Evolutionary conservation across 208 protist genomes (phyloP).

Genomic region (Trichomonas vaginalis): DNA sequence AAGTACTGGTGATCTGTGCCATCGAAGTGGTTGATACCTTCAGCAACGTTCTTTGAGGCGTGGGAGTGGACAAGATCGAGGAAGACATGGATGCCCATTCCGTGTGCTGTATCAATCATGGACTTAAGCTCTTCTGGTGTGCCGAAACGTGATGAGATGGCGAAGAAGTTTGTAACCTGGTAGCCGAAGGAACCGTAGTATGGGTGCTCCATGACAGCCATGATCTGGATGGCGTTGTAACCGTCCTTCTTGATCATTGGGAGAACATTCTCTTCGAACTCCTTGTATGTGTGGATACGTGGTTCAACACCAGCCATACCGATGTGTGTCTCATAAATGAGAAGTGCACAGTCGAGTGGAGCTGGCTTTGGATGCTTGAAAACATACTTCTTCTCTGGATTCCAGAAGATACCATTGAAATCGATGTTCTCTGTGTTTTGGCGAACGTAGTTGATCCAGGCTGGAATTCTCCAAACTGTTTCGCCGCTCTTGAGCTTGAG

Average conservation of each 20-base stretch:
- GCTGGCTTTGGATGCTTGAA: constrained; percentile 35
- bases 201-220: constrained; percentile 62
- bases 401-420: constrained; percentile 40
- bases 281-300: constrained; percentile 43
- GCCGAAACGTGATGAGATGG: constrained; percentile 45
- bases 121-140: constrained; percentile 55
- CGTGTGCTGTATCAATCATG: constrained; percentile 56
- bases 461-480: background rate
- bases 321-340: constrained; percentile 57
- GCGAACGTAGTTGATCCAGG: constrained; percentile 1
- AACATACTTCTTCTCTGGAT: constrained; percentile 35
- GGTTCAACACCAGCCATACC: constrained; percentile 48
- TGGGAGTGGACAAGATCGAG: constrained; percentile 62
- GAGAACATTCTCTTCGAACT: constrained; percentile 54
- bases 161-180: constrained; percentile 67
- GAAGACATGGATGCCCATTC: constrained; percentile 51
- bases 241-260: constrained; percentile 49
- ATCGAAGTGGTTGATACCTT: constrained; percentile 62
- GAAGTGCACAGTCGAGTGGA: constrained; percentile 32
- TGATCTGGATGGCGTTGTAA: constrained; percentile 66
- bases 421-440: constrained; percentile 21
- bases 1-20: constrained; percentile 54
- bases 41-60: constrained; percentile 25
- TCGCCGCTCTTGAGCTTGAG: background rate
- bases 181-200: constrained; percentile 75